Evolutionary conservation across 225 moss, liverwort and hornwort species (phyloP).

Genomic region (Pseudisothecium myosuroides): DNA sequence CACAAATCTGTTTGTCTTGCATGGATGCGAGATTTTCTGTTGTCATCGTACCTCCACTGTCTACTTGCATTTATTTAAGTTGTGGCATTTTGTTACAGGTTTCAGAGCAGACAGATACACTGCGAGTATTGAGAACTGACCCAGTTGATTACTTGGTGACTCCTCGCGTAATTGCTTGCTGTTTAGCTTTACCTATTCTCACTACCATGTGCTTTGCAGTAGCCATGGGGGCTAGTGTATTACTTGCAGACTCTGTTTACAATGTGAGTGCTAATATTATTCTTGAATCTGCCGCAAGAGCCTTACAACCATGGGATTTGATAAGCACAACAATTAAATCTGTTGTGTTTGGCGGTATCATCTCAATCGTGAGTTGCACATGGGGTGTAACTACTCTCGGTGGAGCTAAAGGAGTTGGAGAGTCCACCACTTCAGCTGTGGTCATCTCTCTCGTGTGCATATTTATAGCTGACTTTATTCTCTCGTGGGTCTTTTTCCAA

Average conservation of each 20-base stretch:
- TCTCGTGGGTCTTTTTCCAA: constrained; percentile 95
- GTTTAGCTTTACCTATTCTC: constrained; percentile 85
- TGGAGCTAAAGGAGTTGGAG: constrained; percentile 99
- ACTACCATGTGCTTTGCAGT: constrained; percentile 95
- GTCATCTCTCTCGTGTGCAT: constrained; percentile 99
- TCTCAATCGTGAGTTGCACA: constrained; percentile 92
- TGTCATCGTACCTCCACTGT: neutral
- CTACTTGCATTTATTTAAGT: neutral
- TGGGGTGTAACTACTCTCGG: constrained; percentile 96
- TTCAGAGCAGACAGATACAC: constrained; percentile 96
- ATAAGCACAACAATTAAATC: constrained; percentile 95
- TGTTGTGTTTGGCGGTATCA: constrained; percentile 88
- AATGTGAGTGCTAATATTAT: constrained; percentile 97
- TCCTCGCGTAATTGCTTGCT: constrained; percentile 95
- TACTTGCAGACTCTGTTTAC: constrained; percentile 95
- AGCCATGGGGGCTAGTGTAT: constrained; percentile 93
- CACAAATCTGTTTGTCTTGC: neutral
- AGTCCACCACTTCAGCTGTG: constrained; percentile 97
- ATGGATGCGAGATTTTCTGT: neutral
- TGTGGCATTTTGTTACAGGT: constrained; percentile 42
- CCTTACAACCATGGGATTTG: constrained; percentile 96
- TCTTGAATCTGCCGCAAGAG: constrained; percentile 94
- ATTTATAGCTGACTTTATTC: constrained; percentile 95
- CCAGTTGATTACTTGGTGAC: constrained; percentile 95
- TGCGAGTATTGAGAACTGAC: constrained; percentile 92